Evolutionary conservation across 202 grass and related monocot genomes (phyloP).

Genomic region (Carex sylvatica): DNA sequence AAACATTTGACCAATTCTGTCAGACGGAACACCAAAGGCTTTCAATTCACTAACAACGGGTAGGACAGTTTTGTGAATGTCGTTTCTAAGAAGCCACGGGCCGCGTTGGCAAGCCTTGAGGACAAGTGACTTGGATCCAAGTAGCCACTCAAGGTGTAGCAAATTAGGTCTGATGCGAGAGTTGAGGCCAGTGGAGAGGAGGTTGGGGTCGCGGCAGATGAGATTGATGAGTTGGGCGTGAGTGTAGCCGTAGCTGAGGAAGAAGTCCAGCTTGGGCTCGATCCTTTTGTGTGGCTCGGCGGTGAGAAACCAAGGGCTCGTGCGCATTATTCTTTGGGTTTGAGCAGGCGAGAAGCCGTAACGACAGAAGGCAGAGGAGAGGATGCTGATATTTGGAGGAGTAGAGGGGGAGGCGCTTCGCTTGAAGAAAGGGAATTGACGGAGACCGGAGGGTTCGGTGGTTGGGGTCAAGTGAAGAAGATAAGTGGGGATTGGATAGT

Average conservation of each 20-base stretch:
- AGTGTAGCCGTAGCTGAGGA: conserved; percentile 9
- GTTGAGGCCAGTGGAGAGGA: conserved; percentile 4
- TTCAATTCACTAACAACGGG: background rate
- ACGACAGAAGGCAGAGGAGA: conserved; percentile 3
- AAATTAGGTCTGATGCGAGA: conserved; percentile 15
- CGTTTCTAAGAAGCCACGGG: conserved; percentile 14
- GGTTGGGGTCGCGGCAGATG: background rate
- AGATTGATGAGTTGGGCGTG: background rate
- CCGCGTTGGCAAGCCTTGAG: background rate
- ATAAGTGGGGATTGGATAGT: background rate
- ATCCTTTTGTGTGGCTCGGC: background rate
- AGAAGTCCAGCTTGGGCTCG: conserved; percentile 10
- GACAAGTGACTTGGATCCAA: background rate
- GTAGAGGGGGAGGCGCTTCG: background rate
- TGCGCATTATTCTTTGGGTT: background rate
- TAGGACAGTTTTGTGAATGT: background rate
- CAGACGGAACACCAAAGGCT: background rate
- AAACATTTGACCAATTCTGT: background rate
- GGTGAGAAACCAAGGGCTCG: background rate
- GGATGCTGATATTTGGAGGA: background rate
- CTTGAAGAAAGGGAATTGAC: background rate
- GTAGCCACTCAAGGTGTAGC: background rate
- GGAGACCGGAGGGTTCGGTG: background rate
- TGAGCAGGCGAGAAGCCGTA: conserved; percentile 20
- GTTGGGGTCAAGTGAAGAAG: background rate